Percentiles rank a stretch among this genome's conserved stretches.
These are phyloP conservation scores for Lignosus rhinocerotis DNA, from an alignment of 1,284 basidiomycete genomes.

Conservation along the genomic window DNA sequence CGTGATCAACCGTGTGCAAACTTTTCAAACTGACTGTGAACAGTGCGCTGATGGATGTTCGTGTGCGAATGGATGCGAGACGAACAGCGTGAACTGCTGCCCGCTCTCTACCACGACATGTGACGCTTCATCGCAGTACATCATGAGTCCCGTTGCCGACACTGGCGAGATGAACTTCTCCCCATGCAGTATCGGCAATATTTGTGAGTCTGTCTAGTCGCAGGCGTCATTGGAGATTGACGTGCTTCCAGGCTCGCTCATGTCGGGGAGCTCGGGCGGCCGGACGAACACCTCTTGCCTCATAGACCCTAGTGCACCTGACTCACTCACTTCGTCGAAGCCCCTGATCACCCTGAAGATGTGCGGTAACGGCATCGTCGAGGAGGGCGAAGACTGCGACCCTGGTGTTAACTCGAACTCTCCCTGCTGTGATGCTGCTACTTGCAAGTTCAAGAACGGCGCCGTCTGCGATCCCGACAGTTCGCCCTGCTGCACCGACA, in stretches of 20 bases:
- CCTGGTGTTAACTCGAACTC: constrained; percentile 68
- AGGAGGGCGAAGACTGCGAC: constrained; percentile 84
- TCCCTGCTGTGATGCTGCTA: constrained; percentile 75
- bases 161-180: constrained; percentile 72
- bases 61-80: constrained; percentile 32
- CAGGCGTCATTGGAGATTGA: background rate
- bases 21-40: constrained; percentile 2
- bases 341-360: constrained; percentile 63
- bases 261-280: constrained; percentile 44
- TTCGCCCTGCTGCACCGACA: constrained; percentile 73
- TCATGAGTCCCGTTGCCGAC: constrained; percentile 83
- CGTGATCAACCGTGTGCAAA: background rate
- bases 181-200: constrained; percentile 82
- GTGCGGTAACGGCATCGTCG: constrained; percentile 82
- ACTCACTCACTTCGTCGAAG: constrained; percentile 44
- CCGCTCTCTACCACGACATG: constrained; percentile 65
- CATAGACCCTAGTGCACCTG: constrained; percentile 48
- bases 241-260: constrained; percentile 52
- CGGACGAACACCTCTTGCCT: constrained; percentile 63
- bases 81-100: constrained; percentile 57
- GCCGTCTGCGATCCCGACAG: constrained; percentile 83
- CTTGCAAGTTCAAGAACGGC: constrained; percentile 75
- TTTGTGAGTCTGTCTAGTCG: constrained; percentile 55
- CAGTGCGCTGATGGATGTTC: constrained; percentile 73
- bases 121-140: constrained; percentile 65